phyloP scores from a whole-genome alignment of 1,139 yeast species.

The Debaryomycetaceae sp. region DNA sequence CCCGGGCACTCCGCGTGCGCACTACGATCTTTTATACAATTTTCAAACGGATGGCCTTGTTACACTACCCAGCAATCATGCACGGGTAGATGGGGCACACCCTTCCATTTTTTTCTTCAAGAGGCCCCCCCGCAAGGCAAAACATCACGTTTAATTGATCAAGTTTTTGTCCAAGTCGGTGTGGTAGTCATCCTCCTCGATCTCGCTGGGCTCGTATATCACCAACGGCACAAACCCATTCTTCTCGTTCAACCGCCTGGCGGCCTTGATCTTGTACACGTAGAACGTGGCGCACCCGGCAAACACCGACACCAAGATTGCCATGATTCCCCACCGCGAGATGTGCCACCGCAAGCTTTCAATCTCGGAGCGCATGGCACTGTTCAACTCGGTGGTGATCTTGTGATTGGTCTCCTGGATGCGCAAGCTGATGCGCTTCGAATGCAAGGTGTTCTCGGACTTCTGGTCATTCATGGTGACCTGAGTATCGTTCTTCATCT shows the following conservation, averaged over 20 bases:
- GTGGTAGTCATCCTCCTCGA: conserved; percentile 41
- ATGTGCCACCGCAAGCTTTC: conserved; percentile 92
- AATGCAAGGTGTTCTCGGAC: conserved; percentile 76
- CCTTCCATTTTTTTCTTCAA: not conserved
- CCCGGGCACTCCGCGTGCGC: not conserved
- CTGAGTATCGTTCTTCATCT: conserved; percentile 68
- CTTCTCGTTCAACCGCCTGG: conserved; percentile 20
- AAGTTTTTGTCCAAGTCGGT: conserved; percentile 34
- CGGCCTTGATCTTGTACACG: conserved; percentile 26
- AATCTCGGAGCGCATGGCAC: conserved; percentile 80
- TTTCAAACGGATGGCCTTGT: too few species aligned
- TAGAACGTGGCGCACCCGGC: conserved; percentile 42
- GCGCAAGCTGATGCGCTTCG: conserved; percentile 62
- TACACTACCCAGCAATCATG: too few species aligned
- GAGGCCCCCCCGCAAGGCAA: not conserved
- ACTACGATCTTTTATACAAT: not conserved
- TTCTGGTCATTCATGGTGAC: conserved; percentile 85
- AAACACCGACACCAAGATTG: conserved; percentile 45
- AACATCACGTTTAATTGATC: conserved; percentile 3
- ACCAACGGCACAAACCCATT: conserved; percentile 43
- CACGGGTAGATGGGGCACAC: conserved; percentile 1
- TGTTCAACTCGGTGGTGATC: conserved; percentile 75
- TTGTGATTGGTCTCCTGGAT: conserved; percentile 85
- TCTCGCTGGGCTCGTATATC: conserved; percentile 46
- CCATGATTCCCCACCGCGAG: conserved; percentile 78